Conservation (phyloP, 768 basidiomycete species). For the Gymnopilus junonius region DNA sequence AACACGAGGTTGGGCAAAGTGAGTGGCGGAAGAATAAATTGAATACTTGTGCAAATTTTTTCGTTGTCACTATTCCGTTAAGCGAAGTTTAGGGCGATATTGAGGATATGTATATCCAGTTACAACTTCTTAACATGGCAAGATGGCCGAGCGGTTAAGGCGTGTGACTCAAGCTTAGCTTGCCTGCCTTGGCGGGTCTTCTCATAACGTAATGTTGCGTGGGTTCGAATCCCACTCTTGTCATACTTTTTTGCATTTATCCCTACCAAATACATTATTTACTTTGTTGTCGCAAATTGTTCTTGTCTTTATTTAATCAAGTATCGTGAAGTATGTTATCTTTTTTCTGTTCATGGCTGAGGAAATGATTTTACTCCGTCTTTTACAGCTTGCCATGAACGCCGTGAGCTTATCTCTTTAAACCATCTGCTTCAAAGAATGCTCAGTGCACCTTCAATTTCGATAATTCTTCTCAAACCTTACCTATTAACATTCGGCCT, state of each 20-base stretch:
- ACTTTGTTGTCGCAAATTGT: too few species aligned
- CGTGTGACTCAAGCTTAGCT: conserved; percentile 51
- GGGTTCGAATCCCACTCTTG: conserved; percentile 42
- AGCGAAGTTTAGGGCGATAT: too few species aligned
- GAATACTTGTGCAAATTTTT: too few species aligned
- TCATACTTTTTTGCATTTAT: conserved; percentile 19
- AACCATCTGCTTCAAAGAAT: conserved; percentile 26
- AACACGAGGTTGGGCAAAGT: too few species aligned
- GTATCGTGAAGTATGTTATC: background rate
- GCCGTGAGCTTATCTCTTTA: conserved; percentile 41
- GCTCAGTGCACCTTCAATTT: too few species aligned
- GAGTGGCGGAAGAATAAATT: too few species aligned
- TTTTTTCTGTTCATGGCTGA: background rate
- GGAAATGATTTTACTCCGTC: conserved; percentile 29
- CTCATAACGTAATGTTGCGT: conserved; percentile 38
- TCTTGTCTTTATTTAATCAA: too few species aligned
- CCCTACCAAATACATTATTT: too few species aligned
- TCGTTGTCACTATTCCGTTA: too few species aligned
- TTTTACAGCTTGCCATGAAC: conserved; percentile 54
- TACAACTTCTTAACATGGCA: conserved; percentile 30
- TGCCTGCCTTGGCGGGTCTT: conserved; percentile 29
- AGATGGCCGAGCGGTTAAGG: conserved; percentile 55
- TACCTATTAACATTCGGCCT: conserved; percentile 52
- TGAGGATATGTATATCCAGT: conserved; percentile 14
- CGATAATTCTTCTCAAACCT: background rate